These are phyloP conservation scores for Neostapfia colusana DNA, from an alignment of 176 grass and related monocot genomes.

Conservation along the genomic window DNA sequence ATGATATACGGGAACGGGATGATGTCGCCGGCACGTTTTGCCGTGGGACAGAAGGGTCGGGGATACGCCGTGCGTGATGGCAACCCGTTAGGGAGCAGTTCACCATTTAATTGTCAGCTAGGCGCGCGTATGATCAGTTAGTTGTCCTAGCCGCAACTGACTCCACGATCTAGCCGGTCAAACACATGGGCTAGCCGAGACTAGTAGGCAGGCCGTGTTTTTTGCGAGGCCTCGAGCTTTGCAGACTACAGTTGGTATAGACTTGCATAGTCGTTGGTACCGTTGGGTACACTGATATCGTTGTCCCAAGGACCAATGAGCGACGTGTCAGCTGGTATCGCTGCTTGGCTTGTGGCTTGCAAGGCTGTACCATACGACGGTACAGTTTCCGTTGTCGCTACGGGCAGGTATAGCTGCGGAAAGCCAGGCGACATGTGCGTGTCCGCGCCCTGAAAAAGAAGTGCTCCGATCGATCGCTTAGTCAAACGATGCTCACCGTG, in stretches of 20 bases:
- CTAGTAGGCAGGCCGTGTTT: neutral
- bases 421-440: neutral
- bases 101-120: neutral
- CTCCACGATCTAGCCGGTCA: neutral
- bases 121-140: neutral
- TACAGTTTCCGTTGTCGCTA: neutral
- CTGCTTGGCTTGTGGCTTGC: conserved; percentile 16
- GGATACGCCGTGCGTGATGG: conserved; percentile 28
- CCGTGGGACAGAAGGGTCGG: conserved; percentile 42
- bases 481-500: neutral
- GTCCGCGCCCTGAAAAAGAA: neutral
- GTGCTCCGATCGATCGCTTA: neutral
- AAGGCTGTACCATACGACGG: neutral
- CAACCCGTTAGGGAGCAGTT: neutral
- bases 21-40: conserved; percentile 17
- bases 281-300: neutral
- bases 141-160: neutral
- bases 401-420: neutral
- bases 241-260: neutral
- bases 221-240: neutral
- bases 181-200: neutral
- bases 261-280: neutral
- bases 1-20: neutral
- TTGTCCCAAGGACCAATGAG: neutral
- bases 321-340: neutral